A percentile compares a stretch with the other conserved stretches of the same genome.
phyloP scores from a whole-genome alignment of 148 eudicot species.

The Oxyria digyna region DNA sequence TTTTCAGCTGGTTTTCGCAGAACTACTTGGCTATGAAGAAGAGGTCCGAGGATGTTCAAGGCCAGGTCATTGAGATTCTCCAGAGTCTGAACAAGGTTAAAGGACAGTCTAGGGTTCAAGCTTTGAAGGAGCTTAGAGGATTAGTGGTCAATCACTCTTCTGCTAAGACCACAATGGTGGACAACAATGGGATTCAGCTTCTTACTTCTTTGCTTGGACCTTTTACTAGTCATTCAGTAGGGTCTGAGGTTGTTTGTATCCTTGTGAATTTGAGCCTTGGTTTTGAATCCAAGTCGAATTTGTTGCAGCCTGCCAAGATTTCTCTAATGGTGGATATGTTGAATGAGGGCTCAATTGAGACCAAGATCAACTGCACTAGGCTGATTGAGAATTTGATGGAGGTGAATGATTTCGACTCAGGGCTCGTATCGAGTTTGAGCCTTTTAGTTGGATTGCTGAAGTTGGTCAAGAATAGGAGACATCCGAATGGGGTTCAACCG shows the following conservation, averaged over 20 bases:
- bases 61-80: slow-evolving; percentile 60
- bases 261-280: slow-evolving; percentile 49
- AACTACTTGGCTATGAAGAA: slow-evolving; percentile 72
- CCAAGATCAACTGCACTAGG: slow-evolving; percentile 58
- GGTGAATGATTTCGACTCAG: slow-evolving; percentile 30
- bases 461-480: slow-evolving; percentile 56
- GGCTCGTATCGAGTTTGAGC: slow-evolving; percentile 59
- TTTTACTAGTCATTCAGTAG: slow-evolving; percentile 69
- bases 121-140: slow-evolving; percentile 49
- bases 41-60: slow-evolving; percentile 75
- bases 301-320: slow-evolving; percentile 59
- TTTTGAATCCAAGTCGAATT: slow-evolving; percentile 33
- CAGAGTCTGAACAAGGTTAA: slow-evolving; percentile 58
- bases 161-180: slow-evolving; percentile 53
- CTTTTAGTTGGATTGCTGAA: slow-evolving; percentile 79
- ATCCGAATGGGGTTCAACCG: slow-evolving; percentile 44
- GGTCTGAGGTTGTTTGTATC: slow-evolving; percentile 62
- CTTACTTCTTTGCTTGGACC: slow-evolving; percentile 58
- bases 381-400: slow-evolving; percentile 54
- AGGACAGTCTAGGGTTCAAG: slow-evolving; percentile 58
- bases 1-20: slow-evolving; percentile 57
- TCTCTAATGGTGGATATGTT: slow-evolving; percentile 74
- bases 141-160: slow-evolving; percentile 40
- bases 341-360: slow-evolving; percentile 80
- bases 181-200: slow-evolving; percentile 42